A percentile compares a stretch with the other conserved stretches of the same genome.
These are phyloP conservation scores for Sordariomycetes sp. DNA, from an alignment of 2,329 filamentous ascomycete genomes.

Conservation along the genomic window DNA sequence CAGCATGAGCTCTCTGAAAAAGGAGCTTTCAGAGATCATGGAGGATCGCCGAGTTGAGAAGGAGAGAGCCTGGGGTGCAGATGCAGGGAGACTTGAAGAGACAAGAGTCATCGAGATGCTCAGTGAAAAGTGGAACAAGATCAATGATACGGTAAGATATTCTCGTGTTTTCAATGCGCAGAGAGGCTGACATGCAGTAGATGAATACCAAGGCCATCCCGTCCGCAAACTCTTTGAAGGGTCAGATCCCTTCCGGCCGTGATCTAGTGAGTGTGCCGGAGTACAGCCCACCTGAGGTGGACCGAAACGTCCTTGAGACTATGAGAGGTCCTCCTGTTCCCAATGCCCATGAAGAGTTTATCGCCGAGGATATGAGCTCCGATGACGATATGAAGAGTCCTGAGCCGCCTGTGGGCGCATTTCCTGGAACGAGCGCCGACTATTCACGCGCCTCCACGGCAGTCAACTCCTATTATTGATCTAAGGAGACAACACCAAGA, in stretches of 20 bases:
- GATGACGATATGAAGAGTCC: conserved; percentile 24
- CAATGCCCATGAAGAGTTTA: conserved; percentile 22
- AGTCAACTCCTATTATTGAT: too few relatives aligned
- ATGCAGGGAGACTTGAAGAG: conserved; percentile 81
- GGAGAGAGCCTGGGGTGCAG: conserved; percentile 64
- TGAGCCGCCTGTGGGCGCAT: conserved; percentile 34
- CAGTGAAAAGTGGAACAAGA: conserved; percentile 79
- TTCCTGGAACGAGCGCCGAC: conserved; percentile 35
- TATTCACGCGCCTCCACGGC: too few relatives aligned
- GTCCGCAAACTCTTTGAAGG: conserved; percentile 58
- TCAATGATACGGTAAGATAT: conserved; percentile 77
- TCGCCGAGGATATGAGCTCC: conserved; percentile 25
- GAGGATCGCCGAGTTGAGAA: conserved; percentile 76
- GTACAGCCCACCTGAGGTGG: conserved; percentile 58
- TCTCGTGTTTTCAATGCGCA: neutral
- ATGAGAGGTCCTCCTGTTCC: conserved; percentile 36
- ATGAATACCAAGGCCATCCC: conserved; percentile 76
- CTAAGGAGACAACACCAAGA: too few relatives aligned
- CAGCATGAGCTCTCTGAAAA: conserved; percentile 54
- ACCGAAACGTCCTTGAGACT: conserved; percentile 52
- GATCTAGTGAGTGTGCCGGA: conserved; percentile 70
- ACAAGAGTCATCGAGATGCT: conserved; percentile 78
- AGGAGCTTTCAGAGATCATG: conserved; percentile 64
- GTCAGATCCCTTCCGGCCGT: conserved; percentile 77
- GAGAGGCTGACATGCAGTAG: conserved; percentile 26